Evolutionary conservation across 768 basidiomycete species (phyloP), one percentile per base, ranked within the genome.

Genomic region (Russula earlei): DNA sequence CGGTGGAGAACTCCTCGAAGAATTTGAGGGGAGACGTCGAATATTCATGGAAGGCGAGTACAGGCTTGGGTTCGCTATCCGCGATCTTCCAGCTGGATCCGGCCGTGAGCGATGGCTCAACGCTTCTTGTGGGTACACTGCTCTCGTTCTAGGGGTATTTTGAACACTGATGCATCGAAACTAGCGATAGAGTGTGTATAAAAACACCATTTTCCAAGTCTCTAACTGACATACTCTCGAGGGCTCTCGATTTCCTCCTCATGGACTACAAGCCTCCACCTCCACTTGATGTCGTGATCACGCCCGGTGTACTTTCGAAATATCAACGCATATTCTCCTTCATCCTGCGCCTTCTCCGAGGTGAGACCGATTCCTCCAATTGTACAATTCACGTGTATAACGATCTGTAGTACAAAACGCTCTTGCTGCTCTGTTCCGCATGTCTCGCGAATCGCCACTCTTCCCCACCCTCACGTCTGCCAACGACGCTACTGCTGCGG

Each of bases 211-310:
- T 17, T 38, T 11, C 34, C 14, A 15, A 17, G 31, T 10, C 19
- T 47, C 59, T 27, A 19, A 58, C 45, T 45, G 48, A 66, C 44
- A 27, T 59, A 17, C 47, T 34, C 29, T 43, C 5, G 61, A 90
- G 88, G 67, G 91, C 92, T 7, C 67, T 95, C 41, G 92, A 94
- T 67, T 95, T 94, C 66, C 70, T 95, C 14, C 90, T 89, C 65
- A 83, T 95, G 73, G 83, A 91, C 61, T 95, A 95, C 68, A 86
- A 86, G 63, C 84, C 89, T n/a, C 89, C 91, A 1, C 75, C 75
- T n/a, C 80, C 90, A 0, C 71, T 95, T 37, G 80, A 83, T 44
- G 75, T 83, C 11, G 66, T 95, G 10, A 85, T 95, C 31, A 81
- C 88, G 2, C 73, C 79, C 1, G 74, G 79, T 5, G 77, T 87